phyloP scores from a whole-genome alignment of 257 asterid species.

The Gentiana straminea region DNA sequence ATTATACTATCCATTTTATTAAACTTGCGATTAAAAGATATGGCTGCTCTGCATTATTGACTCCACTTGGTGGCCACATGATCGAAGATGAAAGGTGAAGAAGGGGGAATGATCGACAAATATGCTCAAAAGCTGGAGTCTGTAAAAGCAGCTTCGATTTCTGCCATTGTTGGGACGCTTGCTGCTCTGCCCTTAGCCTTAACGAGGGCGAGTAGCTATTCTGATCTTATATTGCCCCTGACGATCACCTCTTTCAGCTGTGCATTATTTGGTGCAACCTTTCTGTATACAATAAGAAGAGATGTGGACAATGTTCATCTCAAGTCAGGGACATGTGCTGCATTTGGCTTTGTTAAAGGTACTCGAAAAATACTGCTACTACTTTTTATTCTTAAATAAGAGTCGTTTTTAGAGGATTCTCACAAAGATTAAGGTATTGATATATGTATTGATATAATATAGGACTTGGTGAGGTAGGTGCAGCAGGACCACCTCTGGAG shows the following conservation, averaged over 20 bases:
- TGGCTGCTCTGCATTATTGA: no score
- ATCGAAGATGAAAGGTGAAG: not conserved
- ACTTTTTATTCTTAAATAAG: no score
- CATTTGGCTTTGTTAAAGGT: conserved; percentile 85
- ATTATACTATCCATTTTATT: no score
- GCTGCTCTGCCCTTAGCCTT: conserved; percentile 63
- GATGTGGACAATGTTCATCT: conserved; percentile 73
- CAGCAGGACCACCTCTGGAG: conserved; percentile 42
- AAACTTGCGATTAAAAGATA: no score
- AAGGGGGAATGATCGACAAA: conserved; percentile 21
- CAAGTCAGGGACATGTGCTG: conserved; percentile 79
- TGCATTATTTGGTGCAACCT: conserved; percentile 82
- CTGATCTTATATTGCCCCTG: conserved; percentile 54
- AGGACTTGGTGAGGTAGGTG: conserved; percentile 71
- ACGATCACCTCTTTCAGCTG: conserved; percentile 64
- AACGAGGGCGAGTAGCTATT: conserved; percentile 30
- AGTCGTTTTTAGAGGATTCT: no score
- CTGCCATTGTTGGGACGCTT: conserved; percentile 64
- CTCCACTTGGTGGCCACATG: no score
- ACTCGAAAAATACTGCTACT: not conserved
- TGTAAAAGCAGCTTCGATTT: conserved; percentile 59
- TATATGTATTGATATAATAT: not conserved
- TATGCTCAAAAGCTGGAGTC: conserved; percentile 67
- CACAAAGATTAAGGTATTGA: no score
- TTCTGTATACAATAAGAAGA: conserved; percentile 71